These are phyloP conservation scores for Pseudonitzschia delicatissima DNA, from an alignment of 108 stramenopile species.

Conservation along the genomic window DNA sequence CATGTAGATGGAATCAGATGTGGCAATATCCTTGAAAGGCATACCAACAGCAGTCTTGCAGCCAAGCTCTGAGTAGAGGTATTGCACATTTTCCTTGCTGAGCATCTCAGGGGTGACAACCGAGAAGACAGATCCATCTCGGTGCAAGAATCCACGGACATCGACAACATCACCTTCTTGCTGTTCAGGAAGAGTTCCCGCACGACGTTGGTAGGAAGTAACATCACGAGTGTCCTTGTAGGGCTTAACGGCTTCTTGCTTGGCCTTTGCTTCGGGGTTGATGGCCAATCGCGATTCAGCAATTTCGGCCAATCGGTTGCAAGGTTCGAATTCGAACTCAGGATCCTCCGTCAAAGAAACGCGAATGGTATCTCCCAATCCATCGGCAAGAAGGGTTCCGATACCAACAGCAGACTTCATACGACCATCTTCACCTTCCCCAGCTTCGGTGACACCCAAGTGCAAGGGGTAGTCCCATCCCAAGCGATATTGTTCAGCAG, in stretches of 20 bases:
- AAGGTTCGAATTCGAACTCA: constrained; percentile 93
- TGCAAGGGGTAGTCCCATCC: constrained; percentile 98
- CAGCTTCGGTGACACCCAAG: constrained; percentile 96
- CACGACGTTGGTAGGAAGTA: constrained; percentile 65
- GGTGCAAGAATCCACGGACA: constrained; percentile 80
- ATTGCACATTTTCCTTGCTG: constrained; percentile 65
- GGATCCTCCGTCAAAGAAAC: constrained; percentile 97
- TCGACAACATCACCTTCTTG: constrained; percentile 83
- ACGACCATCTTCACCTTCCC: constrained; percentile 98
- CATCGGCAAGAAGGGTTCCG: constrained; percentile 93
- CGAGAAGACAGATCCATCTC: constrained; percentile 83
- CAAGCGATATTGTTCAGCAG: constrained; percentile 87
- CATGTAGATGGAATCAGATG: constrained; percentile 86
- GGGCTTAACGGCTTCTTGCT: constrained; percentile 61
- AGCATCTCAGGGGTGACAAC: constrained; percentile 82
- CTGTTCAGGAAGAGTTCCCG: constrained; percentile 66
- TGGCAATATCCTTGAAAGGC: constrained; percentile 98
- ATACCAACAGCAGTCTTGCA: constrained; percentile 95
- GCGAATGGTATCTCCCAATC: constrained; percentile 94
- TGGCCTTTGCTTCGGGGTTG: constrained; percentile 59
- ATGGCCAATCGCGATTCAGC: constrained; percentile 70
- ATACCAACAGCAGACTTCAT: constrained; percentile 98
- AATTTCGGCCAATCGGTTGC: constrained; percentile 86
- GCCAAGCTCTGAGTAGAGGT: constrained; percentile 86
- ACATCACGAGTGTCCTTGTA: constrained; percentile 88